Conservation (phyloP, 805 yeast species). For the Candida montana region DNA sequence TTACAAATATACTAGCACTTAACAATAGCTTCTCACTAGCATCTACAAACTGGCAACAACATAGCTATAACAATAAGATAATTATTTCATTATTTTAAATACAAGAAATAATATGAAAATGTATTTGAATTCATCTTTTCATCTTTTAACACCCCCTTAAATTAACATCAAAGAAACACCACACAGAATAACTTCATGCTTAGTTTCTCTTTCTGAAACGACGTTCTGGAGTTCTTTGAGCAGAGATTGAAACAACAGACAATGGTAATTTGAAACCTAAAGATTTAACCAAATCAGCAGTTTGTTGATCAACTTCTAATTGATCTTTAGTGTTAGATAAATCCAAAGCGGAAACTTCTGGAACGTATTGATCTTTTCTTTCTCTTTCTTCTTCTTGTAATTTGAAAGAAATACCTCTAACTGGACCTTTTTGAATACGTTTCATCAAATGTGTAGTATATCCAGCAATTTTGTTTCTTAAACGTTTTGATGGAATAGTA, state of each 20-base stretch:
- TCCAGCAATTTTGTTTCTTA: conserved; percentile 99
- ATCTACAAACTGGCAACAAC: not conserved
- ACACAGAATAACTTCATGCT: no score
- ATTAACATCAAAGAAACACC: conserved; percentile 9
- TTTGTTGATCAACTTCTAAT: conserved; percentile 95
- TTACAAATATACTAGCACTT: no score
- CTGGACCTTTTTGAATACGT: conserved; percentile 99
- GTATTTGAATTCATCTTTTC: conserved; percentile 2
- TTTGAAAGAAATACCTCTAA: conserved; percentile 99
- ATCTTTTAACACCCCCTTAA: conserved; percentile 5
- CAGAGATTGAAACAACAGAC: conserved; percentile 79
- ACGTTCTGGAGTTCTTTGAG: conserved; percentile 82
- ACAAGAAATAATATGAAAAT: conserved; percentile 12
- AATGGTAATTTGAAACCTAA: conserved; percentile 89
- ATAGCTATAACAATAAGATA: conserved; percentile 2
- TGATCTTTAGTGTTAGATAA: conserved; percentile 93
- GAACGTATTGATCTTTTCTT: conserved; percentile 99
- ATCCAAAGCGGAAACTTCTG: conserved; percentile 99
- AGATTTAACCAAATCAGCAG: conserved; percentile 89
- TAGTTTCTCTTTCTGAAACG: conserved; percentile 90
- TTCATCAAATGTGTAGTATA: conserved; percentile 99
- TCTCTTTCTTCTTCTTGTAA: conserved; percentile 99
- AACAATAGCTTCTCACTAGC: no score
- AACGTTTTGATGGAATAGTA: conserved; percentile 98
- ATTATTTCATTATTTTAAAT: conserved; percentile 9